Conservation (phyloP, 176 grass and related monocot species). For the Ampelocalamus luodianensis region DNA sequence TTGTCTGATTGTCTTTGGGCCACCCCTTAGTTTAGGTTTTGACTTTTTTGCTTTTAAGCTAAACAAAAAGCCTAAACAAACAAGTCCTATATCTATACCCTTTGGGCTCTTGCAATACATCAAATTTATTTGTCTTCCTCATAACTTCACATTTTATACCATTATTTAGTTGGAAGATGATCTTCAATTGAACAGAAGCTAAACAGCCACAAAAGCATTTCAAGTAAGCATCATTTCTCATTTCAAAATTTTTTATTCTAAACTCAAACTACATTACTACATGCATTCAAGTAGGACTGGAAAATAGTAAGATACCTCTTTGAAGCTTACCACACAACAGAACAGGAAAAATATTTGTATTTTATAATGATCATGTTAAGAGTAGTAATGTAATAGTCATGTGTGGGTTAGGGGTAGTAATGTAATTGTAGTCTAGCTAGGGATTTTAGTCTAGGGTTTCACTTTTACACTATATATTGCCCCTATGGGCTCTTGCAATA, state of each 20-base stretch:
- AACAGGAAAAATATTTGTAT: conserved; percentile 10
- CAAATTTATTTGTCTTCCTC: conserved; percentile 15
- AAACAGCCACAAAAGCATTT: conserved; percentile 20
- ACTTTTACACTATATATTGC: too few relatives aligned
- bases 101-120: neutral
- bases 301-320: neutral
- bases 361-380: conserved; percentile 17
- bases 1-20: neutral
- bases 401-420: too few relatives aligned
- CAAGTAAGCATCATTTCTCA: conserved; percentile 25
- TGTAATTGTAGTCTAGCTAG: too few relatives aligned
- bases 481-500: too few relatives aligned
- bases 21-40: too few relatives aligned
- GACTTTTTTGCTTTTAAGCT: too few relatives aligned
- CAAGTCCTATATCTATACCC: conserved; percentile 5
- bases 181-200: conserved; percentile 1
- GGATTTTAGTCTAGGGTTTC: too few relatives aligned
- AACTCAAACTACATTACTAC: neutral
- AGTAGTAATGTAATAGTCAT: too few relatives aligned
- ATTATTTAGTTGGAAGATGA: conserved; percentile 19
- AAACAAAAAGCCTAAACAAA: too few relatives aligned
- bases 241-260: neutral
- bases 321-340: conserved; percentile 5
- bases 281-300: neutral
- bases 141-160: neutral